Evolutionary conservation across 495 filamentous ascomycete species (phyloP), one percentile per base, ranked within the genome.

Genomic region (Annulohypoxylon bovei): DNA sequence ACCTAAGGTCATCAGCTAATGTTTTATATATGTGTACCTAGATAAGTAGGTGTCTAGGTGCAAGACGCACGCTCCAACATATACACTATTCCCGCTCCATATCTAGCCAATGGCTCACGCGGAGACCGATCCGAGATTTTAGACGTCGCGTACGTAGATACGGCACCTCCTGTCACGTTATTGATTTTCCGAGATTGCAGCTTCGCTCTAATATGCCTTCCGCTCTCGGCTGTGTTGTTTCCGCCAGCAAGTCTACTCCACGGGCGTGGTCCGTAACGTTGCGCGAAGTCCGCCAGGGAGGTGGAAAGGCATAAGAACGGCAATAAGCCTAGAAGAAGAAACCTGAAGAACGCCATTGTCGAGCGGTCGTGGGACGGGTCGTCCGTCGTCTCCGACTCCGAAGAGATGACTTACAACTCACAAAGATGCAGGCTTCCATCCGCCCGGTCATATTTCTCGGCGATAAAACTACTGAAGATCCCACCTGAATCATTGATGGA

Each of bases 51-150:
- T n/a, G 12, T 14, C 1, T 16, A 33, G 16, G n/a, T 25, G 2
- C 28, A 1, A 12, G 27, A 68, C 79, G 22, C 30, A 81, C 81
- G 65, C 25, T 81, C 76, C 6, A 83, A 70, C 60, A 79, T 79
- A 49, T 83, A 83, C 11, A 78, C 80, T 9, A 80, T 80, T 6
- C 81, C 81, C 2, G 50, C 67, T 12, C 67, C 74, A 18, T 74
- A 76, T 22, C 74, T 63, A 1, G 64, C 67, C 6, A 76, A 37
- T 18, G 71, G 71, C 28, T 76, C 74, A 25, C 74, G 59, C 39
- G 68, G 50, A 44, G 67, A 65, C 27, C 67, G 56, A 28, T 9
- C n/a, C 12, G 46, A 7, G 18, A 67, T 14, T n/a, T 40, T 14
- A 23, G 40, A 44, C 7, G 53, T 32, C 11, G 18, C 37, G 4